Percentiles rank a stretch among this genome's conserved stretches.
Evolutionary conservation across 768 basidiomycete species (phyloP).

Genomic region (Boletus rex-veris): DNA sequence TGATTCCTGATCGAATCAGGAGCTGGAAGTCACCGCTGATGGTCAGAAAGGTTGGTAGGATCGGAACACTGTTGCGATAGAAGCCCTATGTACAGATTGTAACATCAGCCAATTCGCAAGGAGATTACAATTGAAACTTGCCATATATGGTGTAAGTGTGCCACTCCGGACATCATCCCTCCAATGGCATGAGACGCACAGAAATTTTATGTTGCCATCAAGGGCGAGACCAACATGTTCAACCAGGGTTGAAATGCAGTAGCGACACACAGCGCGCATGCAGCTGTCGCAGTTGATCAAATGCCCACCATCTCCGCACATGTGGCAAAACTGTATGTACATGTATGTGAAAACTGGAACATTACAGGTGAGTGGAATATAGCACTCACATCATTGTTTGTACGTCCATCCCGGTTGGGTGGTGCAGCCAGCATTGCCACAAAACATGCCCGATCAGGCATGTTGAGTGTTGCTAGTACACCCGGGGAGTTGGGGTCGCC

Average conservation of each 20-base stretch:
- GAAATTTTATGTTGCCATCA: not conserved
- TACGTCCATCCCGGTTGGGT: no score
- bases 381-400: no score
- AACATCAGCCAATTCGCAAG: not conserved
- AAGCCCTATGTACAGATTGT: not conserved
- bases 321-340: not conserved
- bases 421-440: no score
- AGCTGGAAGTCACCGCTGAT: not conserved
- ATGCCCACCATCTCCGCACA: not conserved
- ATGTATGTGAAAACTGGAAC: not conserved
- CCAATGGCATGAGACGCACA: not conserved
- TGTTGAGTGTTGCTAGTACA: no score
- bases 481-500: no score
- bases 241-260: not conserved
- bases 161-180: not conserved
- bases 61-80: not conserved
- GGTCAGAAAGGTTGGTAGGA: not conserved
- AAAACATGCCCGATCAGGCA: no score
- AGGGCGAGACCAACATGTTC: not conserved
- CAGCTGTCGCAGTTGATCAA: not conserved
- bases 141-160: not conserved
- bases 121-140: not conserved
- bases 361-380: no score
- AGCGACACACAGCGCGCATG: not conserved
- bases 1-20: not conserved